Percentiles rank a stretch among this genome's conserved stretches.
phyloP scores from a whole-genome alignment of 2,329 filamentous ascomycete genomes.

The Paracoccidioides lutzii region DNA sequence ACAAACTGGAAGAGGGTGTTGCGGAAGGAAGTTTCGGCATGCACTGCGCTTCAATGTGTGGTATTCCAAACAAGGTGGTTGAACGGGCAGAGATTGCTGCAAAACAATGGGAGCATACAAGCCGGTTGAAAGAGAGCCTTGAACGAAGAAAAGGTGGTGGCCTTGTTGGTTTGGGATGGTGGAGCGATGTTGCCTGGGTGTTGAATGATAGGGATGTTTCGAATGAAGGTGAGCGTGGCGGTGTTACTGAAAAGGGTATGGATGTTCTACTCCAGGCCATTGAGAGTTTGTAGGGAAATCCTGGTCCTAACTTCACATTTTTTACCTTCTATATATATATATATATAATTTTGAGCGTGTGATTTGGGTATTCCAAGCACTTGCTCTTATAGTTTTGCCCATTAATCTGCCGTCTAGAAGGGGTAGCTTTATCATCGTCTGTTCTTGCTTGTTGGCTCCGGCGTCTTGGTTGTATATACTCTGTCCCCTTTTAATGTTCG shows the following conservation, averaged over 20 bases:
- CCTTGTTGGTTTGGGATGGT: slow-evolving; percentile 70
- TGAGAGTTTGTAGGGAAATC: slow-evolving; percentile 34
- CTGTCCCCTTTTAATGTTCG: not conserved
- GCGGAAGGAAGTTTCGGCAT: slow-evolving; percentile 96
- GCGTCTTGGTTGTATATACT: not conserved
- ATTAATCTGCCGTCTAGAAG: not conserved
- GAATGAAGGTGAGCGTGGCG: slow-evolving; percentile 20
- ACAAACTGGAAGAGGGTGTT: slow-evolving; percentile 84
- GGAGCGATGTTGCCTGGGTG: slow-evolving; percentile 76
- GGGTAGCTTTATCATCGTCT: slow-evolving; percentile 4
- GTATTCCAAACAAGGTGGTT: slow-evolving; percentile 71
- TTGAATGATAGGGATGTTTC: slow-evolving; percentile 40
- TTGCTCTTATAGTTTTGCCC: not conserved
- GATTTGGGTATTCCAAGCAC: not conserved
- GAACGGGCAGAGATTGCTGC: slow-evolving; percentile 79
- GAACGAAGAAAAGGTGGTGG: slow-evolving; percentile 67
- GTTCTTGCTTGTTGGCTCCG: not conserved
- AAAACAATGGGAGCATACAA: slow-evolving; percentile 89
- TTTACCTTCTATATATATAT: not conserved
- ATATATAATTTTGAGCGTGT: not conserved
- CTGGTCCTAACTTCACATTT: not conserved
- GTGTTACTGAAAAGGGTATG: slow-evolving; percentile 38
- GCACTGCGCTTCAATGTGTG: slow-evolving; percentile 98
- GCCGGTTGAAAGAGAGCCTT: slow-evolving; percentile 72
- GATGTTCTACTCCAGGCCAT: slow-evolving; percentile 47